Evolutionary conservation across 768 basidiomycete genomes (phyloP), one percentile per base, ranked within the genome.

Genomic region (Boletus pseudopeckii): DNA sequence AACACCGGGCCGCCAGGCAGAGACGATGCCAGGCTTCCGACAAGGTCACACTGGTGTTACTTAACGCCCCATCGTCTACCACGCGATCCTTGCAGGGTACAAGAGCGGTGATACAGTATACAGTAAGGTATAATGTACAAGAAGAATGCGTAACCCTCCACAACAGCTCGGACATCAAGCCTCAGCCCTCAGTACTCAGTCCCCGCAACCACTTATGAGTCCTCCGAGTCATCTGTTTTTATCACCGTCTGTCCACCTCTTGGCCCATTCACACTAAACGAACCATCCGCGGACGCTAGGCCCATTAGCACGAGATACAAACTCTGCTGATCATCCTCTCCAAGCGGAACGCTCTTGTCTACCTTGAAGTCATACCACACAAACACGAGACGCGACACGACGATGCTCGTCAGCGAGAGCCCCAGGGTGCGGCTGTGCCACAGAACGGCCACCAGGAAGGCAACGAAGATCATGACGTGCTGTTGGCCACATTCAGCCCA

Each of bases 401-500:
- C 45, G 38, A 60, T 54, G 24, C 50, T 38, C 42, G 51, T 37
- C 34, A 71, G n/a, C 28, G 62, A 62, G 5, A 68, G 3, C 8
- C 69, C 69, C 32, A 64, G 10, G 5, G 48, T 9, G 3, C 5
- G 36, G 22, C 58, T 38, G 33, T 63, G 62, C 63, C 65, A 72
- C 33, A 63, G 17, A 15, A 61, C 20, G 37, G 26, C 45, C 1
- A 52, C 42, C 11, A 66, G 17, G 36, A 8, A 54, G 14, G 68
- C 68, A 45, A 73, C 49, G 56, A 74, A 72, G 48, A 72, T 67
- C 63, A 64, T 53, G 55, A 69, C 63, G 45, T 74, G 70, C n/a
- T 69, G 67, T 42, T 58, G 51, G 2, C 66, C 72, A 47, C 64
- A 72, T 13, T 72, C 65, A 3, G 65, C 71, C 73, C 73, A 75